These are phyloP conservation scores for Heritiera fomes DNA, from an alignment of 345 rosid species.

Conservation along the genomic window DNA sequence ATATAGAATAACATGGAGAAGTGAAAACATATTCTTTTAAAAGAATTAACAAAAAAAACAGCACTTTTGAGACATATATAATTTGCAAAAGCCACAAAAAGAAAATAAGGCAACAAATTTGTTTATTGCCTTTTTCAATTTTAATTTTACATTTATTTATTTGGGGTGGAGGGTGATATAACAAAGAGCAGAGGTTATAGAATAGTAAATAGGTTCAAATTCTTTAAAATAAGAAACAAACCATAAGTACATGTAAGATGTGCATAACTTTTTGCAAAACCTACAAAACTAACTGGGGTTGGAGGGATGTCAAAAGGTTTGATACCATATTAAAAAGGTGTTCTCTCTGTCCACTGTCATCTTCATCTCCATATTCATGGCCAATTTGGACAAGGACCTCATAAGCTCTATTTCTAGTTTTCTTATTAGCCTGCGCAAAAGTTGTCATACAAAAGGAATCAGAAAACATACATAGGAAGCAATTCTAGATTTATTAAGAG, in stretches of 20 bases:
- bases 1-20: background rate
- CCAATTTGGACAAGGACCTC: conserved; percentile 94
- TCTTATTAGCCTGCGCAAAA: conserved; percentile 70
- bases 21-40: background rate
- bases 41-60: background rate
- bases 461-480: conserved; percentile 6
- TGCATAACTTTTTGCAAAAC: background rate
- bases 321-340: conserved; percentile 82
- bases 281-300: background rate
- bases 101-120: background rate
- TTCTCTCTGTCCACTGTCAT: conserved; percentile 75
- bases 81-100: background rate
- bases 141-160: no score
- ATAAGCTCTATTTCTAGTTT: conserved; percentile 92
- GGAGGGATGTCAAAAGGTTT: background rate
- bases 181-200: background rate
- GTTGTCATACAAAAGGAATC: conserved; percentile 10
- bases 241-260: background rate
- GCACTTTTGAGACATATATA: background rate
- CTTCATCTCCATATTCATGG: conserved; percentile 87
- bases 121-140: background rate
- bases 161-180: background rate
- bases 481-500: background rate
- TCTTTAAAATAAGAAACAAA: conserved; percentile 1
- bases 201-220: background rate